These are phyloP conservation scores for Closterium sp. DNA, from an alignment of 139 green algal species.

Conservation along the genomic window DNA sequence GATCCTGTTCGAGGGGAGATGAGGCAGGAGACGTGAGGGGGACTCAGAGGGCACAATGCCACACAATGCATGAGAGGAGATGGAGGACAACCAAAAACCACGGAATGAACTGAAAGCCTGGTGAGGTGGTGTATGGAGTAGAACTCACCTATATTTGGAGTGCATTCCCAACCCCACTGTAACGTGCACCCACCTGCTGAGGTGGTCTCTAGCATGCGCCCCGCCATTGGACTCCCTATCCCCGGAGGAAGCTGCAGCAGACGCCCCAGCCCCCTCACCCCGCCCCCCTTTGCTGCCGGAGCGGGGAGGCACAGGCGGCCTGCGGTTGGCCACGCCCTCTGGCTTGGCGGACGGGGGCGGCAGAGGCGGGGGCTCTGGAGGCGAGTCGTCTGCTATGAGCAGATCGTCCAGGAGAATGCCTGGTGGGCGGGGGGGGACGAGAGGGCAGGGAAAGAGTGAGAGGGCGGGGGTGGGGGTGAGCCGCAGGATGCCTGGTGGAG, in stretches of 20 bases:
- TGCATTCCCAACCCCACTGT: too few relatives aligned
- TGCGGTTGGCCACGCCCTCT: not conserved
- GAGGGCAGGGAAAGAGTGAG: not conserved
- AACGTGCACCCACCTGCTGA: not conserved
- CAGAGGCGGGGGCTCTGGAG: not conserved
- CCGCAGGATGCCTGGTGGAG: not conserved
- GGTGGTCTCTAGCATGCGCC: not conserved
- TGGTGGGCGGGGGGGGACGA: not conserved
- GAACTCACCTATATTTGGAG: too few relatives aligned
- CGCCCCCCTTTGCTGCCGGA: not conserved
- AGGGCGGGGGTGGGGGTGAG: not conserved
- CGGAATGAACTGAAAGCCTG: too few relatives aligned
- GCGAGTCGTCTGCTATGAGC: conserved; percentile 58
- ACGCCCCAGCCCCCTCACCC: too few relatives aligned
- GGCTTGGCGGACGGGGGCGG: not conserved
- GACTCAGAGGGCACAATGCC: too few relatives aligned
- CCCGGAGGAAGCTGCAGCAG: not conserved
- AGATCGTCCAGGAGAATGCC: conserved; percentile 83
- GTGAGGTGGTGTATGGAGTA: too few relatives aligned
- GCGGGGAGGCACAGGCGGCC: not conserved
- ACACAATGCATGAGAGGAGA: too few relatives aligned
- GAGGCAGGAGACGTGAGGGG: too few relatives aligned
- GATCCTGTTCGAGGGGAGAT: too few relatives aligned
- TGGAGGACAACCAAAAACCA: too few relatives aligned
- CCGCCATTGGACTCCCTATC: not conserved